Evolutionary conservation across 805 yeast species (phyloP).

Genomic region (Myxozyma neotropica): DNA sequence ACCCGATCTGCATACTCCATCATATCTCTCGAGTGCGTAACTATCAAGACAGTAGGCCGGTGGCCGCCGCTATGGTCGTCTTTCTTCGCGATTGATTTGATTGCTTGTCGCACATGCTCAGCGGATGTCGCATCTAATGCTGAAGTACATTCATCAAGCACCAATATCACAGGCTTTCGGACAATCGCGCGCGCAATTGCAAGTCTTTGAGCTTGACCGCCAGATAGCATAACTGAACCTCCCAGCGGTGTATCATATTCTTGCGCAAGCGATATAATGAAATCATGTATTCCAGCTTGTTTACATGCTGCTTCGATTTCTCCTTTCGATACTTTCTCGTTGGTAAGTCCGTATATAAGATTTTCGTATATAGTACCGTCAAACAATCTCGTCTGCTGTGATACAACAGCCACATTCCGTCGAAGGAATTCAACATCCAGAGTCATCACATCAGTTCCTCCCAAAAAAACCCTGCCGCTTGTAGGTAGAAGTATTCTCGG

Average conservation of each 20-base stretch:
- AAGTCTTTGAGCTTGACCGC: slow-evolving; percentile 88
- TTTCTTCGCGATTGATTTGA: slow-evolving; percentile 43
- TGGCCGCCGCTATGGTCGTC: slow-evolving; percentile 16
- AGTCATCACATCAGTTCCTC: slow-evolving; percentile 46
- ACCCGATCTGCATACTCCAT: slow-evolving; percentile 60
- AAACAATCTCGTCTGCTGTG: slow-evolving; percentile 71
- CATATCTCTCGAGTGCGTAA: slow-evolving; percentile 75
- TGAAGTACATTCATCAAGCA: slow-evolving; percentile 88
- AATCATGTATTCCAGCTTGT: slow-evolving; percentile 55
- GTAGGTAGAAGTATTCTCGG: slow-evolving; percentile 54
- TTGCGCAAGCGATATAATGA: slow-evolving; percentile 56
- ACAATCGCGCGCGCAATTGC: slow-evolving; percentile 82
- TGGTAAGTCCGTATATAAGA: slow-evolving; percentile 58
- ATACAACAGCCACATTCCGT: slow-evolving; percentile 63
- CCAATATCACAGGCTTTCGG: slow-evolving; percentile 62
- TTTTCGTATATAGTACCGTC: slow-evolving; percentile 76
- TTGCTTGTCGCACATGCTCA: slow-evolving; percentile 51
- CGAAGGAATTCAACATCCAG: slow-evolving; percentile 56
- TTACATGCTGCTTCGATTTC: slow-evolving; percentile 48
- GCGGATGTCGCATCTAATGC: slow-evolving; percentile 74
- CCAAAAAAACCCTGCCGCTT: slow-evolving; percentile 49
- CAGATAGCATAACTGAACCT: slow-evolving; percentile 61
- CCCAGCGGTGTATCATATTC: slow-evolving; percentile 65
- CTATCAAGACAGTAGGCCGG: slow-evolving; percentile 51
- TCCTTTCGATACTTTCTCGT: not conserved